These are phyloP conservation scores for Flammula alnicola DNA, from an alignment of 1,284 basidiomycete species.

Conservation along the genomic window DNA sequence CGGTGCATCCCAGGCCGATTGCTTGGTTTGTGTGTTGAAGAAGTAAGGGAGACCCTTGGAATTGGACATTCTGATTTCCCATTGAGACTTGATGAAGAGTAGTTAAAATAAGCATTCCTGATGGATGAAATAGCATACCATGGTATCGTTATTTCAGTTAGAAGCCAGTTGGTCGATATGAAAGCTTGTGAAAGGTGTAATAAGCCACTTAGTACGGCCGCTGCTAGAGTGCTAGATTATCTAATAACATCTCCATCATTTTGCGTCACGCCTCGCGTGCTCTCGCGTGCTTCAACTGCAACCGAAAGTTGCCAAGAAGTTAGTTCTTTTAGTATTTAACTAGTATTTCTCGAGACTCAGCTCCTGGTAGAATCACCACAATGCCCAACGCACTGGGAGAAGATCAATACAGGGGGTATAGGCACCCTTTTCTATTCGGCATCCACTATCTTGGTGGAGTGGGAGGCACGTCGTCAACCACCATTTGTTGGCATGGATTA, in stretches of 20 bases:
- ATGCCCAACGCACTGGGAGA: slow-evolving; percentile 17
- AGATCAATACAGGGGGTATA: slow-evolving; percentile 41
- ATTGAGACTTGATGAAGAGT: slow-evolving; percentile 39
- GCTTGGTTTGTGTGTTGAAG: slow-evolving; percentile 74
- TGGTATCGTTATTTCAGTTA: not conserved
- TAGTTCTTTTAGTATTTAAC: too few relatives aligned
- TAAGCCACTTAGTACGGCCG: too few relatives aligned
- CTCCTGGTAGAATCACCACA: not conserved
- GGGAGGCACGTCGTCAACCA: slow-evolving; percentile 35
- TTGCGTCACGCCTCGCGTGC: too few relatives aligned
- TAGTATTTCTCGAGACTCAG: too few relatives aligned
- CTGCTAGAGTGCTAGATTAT: too few relatives aligned
- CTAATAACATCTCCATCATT: too few relatives aligned
- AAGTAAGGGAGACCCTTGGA: slow-evolving; percentile 88
- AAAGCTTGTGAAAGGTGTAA: too few relatives aligned
- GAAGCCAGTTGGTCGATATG: too few relatives aligned
- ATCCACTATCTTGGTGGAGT: slow-evolving; percentile 43
- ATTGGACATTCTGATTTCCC: slow-evolving; percentile 87
- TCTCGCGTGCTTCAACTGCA: too few relatives aligned
- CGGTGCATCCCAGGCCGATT: slow-evolving; percentile 88
- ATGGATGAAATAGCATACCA: slow-evolving; percentile 12
- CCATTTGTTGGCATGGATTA: not conserved
- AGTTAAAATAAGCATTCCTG: not conserved
- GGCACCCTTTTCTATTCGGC: slow-evolving; percentile 54
- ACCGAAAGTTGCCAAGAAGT: too few relatives aligned